Conservation (phyloP, 805 yeast genomes). For the Kazachstania taianensis region DNA sequence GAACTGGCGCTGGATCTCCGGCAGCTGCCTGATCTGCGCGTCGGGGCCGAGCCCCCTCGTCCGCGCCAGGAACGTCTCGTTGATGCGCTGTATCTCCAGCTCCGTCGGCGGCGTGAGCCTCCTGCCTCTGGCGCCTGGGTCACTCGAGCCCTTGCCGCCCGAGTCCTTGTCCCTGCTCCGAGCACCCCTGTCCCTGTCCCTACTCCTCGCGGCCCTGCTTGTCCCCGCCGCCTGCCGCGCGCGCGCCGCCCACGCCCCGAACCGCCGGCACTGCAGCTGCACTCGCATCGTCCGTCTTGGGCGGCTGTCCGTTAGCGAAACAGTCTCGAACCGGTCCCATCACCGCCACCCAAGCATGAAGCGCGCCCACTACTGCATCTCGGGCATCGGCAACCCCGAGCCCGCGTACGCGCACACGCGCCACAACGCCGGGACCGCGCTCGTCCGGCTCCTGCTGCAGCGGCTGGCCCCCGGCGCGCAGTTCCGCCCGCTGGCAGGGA, state of each 20-base stretch:
- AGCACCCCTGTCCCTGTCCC: not conserved
- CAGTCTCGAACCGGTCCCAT: not conserved
- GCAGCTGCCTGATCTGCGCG: slow-evolving; percentile 17
- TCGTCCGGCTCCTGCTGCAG: slow-evolving; percentile 33
- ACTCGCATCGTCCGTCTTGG: not conserved
- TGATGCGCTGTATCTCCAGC: slow-evolving; percentile 8
- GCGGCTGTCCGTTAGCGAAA: not conserved
- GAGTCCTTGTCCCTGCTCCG: not conserved
- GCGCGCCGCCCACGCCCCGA: not conserved
- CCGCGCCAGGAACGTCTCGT: slow-evolving; percentile 14
- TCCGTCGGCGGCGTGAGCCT: not conserved
- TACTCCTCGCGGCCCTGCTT: not conserved
- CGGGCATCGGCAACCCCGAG: slow-evolving; percentile 66
- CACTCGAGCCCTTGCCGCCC: not conserved
- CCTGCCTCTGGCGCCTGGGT: not conserved
- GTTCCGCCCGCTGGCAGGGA: not conserved
- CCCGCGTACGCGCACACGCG: slow-evolving; percentile 49
- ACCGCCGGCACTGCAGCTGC: not conserved
- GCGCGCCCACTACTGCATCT: slow-evolving; percentile 14
- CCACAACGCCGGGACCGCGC: slow-evolving; percentile 68
- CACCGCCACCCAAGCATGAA: not conserved
- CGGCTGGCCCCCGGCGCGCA: slow-evolving; percentile 8
- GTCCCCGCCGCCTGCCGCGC: not conserved
- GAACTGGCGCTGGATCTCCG: slow-evolving; percentile 14
- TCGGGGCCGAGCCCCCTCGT: slow-evolving; percentile 24